Evolutionary conservation across 2,329 filamentous ascomycete species (phyloP).

Genomic region (Penicillium glabrum): DNA sequence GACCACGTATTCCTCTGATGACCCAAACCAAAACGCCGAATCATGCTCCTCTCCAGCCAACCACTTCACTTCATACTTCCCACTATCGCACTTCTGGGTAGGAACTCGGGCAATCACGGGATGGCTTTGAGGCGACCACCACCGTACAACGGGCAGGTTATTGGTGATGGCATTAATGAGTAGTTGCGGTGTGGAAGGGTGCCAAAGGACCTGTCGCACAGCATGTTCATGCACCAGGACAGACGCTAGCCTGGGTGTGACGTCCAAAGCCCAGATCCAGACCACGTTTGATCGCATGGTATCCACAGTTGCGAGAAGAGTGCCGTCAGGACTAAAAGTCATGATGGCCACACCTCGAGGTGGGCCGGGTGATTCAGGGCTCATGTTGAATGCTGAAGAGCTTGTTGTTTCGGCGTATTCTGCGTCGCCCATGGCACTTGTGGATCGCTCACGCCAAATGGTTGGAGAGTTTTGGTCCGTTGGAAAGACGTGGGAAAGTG

Average conservation of each 20-base stretch:
- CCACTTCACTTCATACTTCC: slow-evolving; percentile 38
- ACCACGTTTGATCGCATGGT: slow-evolving; percentile 44
- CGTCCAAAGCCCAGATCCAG: slow-evolving; percentile 46
- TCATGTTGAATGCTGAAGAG: slow-evolving; percentile 36
- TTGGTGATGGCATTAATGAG: slow-evolving; percentile 40
- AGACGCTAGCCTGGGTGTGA: slow-evolving; percentile 30
- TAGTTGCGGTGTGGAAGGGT: slow-evolving; percentile 35
- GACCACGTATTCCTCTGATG: slow-evolving; percentile 35
- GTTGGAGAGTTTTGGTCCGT: slow-evolving; percentile 30
- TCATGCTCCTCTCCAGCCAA: slow-evolving; percentile 20
- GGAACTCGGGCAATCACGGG: slow-evolving; percentile 34
- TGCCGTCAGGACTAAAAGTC: slow-evolving; percentile 40
- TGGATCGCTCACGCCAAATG: slow-evolving; percentile 37
- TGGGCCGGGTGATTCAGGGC: slow-evolving; percentile 28
- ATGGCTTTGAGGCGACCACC: slow-evolving; percentile 31
- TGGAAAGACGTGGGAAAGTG: slow-evolving; percentile 35
- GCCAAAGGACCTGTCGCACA: slow-evolving; percentile 43
- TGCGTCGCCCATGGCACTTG: slow-evolving; percentile 27
- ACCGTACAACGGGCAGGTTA: slow-evolving; percentile 31
- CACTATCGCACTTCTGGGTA: slow-evolving; percentile 32
- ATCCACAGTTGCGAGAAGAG: slow-evolving; percentile 39
- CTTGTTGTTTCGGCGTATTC: slow-evolving; percentile 41
- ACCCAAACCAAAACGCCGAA: slow-evolving; percentile 37
- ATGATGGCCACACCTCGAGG: slow-evolving; percentile 40
- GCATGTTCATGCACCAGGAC: slow-evolving; percentile 44